phyloP scores from a whole-genome alignment of 768 basidiomycete species.

The Leccinum subtestaceum region DNA sequence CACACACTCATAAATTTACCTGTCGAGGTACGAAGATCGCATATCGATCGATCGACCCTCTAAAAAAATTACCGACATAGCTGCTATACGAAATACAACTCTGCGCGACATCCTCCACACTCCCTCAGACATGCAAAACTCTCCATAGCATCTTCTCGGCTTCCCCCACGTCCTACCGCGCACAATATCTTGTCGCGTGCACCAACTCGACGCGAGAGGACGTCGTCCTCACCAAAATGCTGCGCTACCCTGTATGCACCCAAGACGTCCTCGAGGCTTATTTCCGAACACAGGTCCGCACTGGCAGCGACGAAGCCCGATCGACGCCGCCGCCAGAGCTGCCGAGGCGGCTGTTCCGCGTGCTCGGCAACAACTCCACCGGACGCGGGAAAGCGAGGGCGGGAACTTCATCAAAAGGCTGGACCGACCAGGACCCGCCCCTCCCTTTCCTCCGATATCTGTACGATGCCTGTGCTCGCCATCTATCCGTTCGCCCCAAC shows the following conservation, averaged over 20 bases:
- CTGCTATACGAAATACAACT: conserved; percentile 79
- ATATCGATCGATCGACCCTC: not conserved
- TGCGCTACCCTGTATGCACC: conserved; percentile 43
- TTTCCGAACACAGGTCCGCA: conserved; percentile 24
- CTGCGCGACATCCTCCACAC: conserved; percentile 56
- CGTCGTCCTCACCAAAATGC: conserved; percentile 41
- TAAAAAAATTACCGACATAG: conserved; percentile 38
- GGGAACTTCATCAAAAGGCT: conserved; percentile 19
- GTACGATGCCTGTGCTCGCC: conserved; percentile 35
- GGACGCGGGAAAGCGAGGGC: too few species aligned
- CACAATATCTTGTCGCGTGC: conserved; percentile 58
- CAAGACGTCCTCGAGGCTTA: conserved; percentile 45
- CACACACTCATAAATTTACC: conserved; percentile 30
- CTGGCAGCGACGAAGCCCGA: too few species aligned
- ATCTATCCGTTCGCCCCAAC: conserved; percentile 41
- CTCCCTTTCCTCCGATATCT: conserved; percentile 64
- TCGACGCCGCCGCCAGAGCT: conserved; percentile 42
- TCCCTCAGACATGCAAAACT: conserved; percentile 58
- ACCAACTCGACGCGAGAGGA: conserved; percentile 20
- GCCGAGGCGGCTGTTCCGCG: conserved; percentile 64
- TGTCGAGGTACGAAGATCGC: conserved; percentile 31
- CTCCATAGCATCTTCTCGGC: conserved; percentile 53
- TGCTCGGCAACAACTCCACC: too few species aligned
- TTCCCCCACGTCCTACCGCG: conserved; percentile 58
- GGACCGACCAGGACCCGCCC: conserved; percentile 53